Conservation (phyloP, 106 monocot genomes). For the Phalaenopsis equestris region DNA sequence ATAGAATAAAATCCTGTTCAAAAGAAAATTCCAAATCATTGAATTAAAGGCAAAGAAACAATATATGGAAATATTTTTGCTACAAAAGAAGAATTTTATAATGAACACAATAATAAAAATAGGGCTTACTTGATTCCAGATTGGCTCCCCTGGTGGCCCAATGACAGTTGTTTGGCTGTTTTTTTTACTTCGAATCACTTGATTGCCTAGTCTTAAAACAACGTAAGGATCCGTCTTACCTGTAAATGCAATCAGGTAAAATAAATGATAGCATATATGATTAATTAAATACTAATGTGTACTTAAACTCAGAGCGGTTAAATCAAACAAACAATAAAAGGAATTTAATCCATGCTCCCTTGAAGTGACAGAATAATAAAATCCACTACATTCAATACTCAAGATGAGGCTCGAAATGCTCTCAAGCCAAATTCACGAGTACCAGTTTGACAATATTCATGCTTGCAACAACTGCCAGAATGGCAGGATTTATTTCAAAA, state of each 20-base stretch:
- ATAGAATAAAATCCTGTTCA: slow-evolving; percentile 86
- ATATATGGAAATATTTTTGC: neutral
- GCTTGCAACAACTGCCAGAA: neutral
- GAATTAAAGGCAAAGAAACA: neutral
- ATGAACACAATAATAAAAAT: neutral
- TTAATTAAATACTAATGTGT: neutral
- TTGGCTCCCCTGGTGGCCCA: slow-evolving; percentile 89
- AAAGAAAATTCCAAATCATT: slow-evolving; percentile 8
- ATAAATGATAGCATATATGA: neutral
- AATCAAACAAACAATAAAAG: neutral
- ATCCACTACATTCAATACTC: neutral
- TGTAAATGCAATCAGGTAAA: slow-evolving; percentile 20
- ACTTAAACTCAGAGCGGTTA: neutral
- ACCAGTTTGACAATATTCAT: neutral
- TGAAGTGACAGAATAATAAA: neutral
- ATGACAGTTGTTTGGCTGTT: slow-evolving; percentile 94
- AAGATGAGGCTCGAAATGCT: neutral
- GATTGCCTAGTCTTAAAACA: slow-evolving; percentile 73
- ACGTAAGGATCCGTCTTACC: slow-evolving; percentile 98
- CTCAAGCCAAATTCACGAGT: neutral
- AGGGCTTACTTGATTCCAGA: slow-evolving; percentile 82
- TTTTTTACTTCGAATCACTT: slow-evolving; percentile 85
- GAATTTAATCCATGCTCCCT: neutral
- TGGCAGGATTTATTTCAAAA: neutral
- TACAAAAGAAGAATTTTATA: slow-evolving; percentile 1